A percentile compares a stretch with the other conserved stretches of the same genome.
These are phyloP conservation scores for Lecanicillium sp. DNA, from an alignment of 2,329 filamentous ascomycete genomes.

Conservation along the genomic window DNA sequence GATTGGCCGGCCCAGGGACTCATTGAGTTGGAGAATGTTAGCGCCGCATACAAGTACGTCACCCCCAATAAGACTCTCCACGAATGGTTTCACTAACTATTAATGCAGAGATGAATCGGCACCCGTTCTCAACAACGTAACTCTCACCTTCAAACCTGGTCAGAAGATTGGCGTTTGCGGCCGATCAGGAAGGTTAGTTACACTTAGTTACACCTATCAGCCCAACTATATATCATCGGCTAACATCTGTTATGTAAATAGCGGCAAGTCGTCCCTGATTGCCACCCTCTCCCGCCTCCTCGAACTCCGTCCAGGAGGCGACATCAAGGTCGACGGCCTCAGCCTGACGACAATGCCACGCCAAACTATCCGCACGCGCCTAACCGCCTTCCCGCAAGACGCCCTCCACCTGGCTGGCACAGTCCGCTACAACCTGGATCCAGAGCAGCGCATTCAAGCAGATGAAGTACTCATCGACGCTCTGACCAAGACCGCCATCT, in stretches of 20 bases:
- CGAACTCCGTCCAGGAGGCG: slow-evolving; percentile 25
- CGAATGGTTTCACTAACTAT: not conserved
- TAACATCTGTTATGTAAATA: slow-evolving; percentile 17
- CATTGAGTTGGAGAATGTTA: slow-evolving; percentile 19
- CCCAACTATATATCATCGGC: not conserved
- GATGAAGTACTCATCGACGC: slow-evolving; percentile 32
- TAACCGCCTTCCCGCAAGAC: slow-evolving; percentile 42
- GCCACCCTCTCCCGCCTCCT: slow-evolving; percentile 40
- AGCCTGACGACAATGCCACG: slow-evolving; percentile 33
- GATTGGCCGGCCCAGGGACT: slow-evolving; percentile 20
- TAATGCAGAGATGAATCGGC: slow-evolving; percentile 10
- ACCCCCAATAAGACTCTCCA: not conserved
- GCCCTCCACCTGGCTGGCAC: slow-evolving; percentile 36
- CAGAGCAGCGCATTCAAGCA: slow-evolving; percentile 19
- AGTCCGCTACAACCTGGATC: slow-evolving; percentile 40
- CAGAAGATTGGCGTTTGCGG: slow-evolving; percentile 44
- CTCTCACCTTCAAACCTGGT: slow-evolving; percentile 21
- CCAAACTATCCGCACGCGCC: slow-evolving; percentile 31
- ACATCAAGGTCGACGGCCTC: slow-evolving; percentile 34
- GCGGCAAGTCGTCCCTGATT: slow-evolving; percentile 43
- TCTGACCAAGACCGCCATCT: slow-evolving; percentile 35
- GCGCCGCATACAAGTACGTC: slow-evolving; percentile 18
- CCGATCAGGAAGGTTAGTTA: slow-evolving; percentile 31
- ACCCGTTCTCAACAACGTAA: slow-evolving; percentile 11
- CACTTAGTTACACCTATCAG: too few species aligned